Conservation (phyloP, 2,329 filamentous ascomycete genomes). For the Colletotrichum sp. region DNA sequence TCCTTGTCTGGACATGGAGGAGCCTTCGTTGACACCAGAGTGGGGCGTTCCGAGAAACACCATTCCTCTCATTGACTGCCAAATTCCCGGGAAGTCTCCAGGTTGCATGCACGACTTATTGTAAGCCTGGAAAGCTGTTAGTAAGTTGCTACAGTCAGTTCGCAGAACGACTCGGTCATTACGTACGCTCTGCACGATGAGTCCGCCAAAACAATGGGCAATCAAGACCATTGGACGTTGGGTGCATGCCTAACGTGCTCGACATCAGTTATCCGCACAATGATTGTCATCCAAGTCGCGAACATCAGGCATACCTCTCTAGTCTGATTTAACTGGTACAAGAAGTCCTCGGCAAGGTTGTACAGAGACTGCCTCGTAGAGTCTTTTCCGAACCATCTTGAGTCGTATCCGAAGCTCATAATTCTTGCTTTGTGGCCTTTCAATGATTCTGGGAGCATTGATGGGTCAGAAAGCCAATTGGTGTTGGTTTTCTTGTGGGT, state of each 20-base stretch:
- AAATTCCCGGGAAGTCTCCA: background rate
- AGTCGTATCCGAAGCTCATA: background rate
- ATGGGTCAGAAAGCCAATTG: background rate
- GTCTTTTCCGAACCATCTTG: background rate
- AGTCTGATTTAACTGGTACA: background rate
- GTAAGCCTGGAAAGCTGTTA: background rate
- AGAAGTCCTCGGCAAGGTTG: background rate
- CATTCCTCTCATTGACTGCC: background rate
- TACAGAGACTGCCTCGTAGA: background rate
- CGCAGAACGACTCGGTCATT: background rate
- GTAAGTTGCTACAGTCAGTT: background rate
- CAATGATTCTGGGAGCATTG: background rate
- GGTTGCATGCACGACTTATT: background rate
- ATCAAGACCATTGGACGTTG: background rate
- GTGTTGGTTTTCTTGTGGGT: slow-evolving; percentile 2
- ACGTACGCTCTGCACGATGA: background rate
- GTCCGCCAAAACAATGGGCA: background rate
- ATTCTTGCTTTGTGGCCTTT: background rate
- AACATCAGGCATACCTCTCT: background rate
- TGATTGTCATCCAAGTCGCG: background rate
- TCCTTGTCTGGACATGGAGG: background rate
- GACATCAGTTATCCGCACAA: background rate
- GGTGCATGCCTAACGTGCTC: background rate
- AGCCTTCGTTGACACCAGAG: background rate
- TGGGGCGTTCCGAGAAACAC: background rate